Conservation (phyloP, 805 yeast species). For the Metahyphopichia silvanorum region DNA sequence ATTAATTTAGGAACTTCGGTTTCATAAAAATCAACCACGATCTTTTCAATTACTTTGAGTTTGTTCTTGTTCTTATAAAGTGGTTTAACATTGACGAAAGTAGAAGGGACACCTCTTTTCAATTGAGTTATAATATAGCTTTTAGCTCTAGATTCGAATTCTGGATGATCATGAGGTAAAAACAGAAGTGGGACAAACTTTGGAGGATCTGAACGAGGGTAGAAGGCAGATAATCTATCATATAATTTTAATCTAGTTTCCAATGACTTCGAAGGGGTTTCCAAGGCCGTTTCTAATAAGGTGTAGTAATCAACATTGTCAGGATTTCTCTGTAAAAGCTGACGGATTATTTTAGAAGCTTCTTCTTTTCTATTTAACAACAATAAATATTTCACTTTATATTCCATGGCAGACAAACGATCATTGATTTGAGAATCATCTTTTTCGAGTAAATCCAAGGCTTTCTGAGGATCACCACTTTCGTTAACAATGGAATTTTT, state of each 20-base stretch:
- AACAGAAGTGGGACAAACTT: conserved; percentile 75
- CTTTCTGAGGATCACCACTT: conserved; percentile 60
- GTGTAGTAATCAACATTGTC: conserved; percentile 67
- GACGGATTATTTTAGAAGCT: conserved; percentile 67
- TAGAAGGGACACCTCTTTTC: conserved; percentile 82
- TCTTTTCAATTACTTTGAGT: conserved; percentile 44
- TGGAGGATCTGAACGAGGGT: conserved; percentile 84
- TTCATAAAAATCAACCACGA: conserved; percentile 49
- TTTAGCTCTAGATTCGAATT: conserved; percentile 45
- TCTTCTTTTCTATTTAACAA: conserved; percentile 55
- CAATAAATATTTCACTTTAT: conserved; percentile 60
- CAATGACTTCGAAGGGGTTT: conserved; percentile 40
- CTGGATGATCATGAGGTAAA: conserved; percentile 48
- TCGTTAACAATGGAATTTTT: conserved; percentile 64
- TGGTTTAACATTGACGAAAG: conserved; percentile 83
- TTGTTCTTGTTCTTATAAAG: conserved; percentile 51
- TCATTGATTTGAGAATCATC: conserved; percentile 54
- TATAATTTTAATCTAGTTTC: conserved; percentile 59
- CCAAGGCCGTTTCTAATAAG: conserved; percentile 63
- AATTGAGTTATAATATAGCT: conserved; percentile 61
- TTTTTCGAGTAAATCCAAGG: conserved; percentile 55
- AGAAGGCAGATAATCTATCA: conserved; percentile 59
- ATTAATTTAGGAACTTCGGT: conserved; percentile 21
- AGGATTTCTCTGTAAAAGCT: conserved; percentile 79
- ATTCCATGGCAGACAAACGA: conserved; percentile 59